Evolutionary conservation across 116 monocot species (phyloP), one percentile per base, ranked within the genome.

Genomic region (Papilionanthe hybrid): DNA sequence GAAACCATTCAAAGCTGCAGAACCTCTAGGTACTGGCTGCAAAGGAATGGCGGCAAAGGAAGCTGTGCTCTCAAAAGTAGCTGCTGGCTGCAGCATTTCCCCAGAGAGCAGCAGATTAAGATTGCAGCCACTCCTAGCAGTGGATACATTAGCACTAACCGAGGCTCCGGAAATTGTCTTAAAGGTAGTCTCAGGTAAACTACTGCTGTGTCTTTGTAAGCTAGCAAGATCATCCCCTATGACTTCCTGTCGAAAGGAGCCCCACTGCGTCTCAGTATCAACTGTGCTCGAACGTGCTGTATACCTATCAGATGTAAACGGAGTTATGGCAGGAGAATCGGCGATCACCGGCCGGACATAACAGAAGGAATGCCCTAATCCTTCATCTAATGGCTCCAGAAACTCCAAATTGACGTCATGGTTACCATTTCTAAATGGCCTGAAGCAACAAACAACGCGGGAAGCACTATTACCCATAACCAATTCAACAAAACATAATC

Each of bases 351-450:
- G 97, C 73, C 94, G 83, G 41, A 99, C 98, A 78, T 99, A 99
- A 60, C 98, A 99, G 88, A 99, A 99, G 60, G 98, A 99, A 76
- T 99, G 98, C 30, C 98, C 98, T 45, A 99, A 79, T 17, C 98
- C 98, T 75, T 99, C 98, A 73, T 94, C 98, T 25, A 99, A 85
- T 43, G 98, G 94, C 81, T 94, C 93, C 9, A 99, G 78, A 73
- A 99, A 94, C 37, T 99, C 98, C 60, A 99, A 75, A 76, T 91
- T 87, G 72, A 98, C 90, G 9, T 83, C 87, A 19, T 85, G 86
- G 28, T 90, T 88, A 15, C 88, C 92, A 84, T 88, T 91, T 60
- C 86, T 84, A 17, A 78, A 75, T 17, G 93, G 91, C 42, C 82
- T 88, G 45, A 99, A 93, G 90, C 98, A 99, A 23, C 98, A 88